These are phyloP conservation scores for Fraxinus pennsylvanica DNA, from an alignment of 257 asterid species.

Conservation along the genomic window DNA sequence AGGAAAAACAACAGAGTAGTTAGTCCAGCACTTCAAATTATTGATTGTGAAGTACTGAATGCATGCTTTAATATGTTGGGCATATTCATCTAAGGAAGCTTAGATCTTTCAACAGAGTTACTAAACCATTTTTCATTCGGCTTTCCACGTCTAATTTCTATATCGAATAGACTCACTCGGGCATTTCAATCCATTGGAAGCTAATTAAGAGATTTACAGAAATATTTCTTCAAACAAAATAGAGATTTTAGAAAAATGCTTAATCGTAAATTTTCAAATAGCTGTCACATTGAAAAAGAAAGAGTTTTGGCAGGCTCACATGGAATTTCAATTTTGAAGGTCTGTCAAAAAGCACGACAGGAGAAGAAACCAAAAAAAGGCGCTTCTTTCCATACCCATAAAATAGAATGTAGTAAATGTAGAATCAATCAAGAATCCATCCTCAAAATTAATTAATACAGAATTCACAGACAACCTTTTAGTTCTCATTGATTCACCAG, in stretches of 20 bases:
- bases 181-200: neutral
- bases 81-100: too few species aligned
- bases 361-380: neutral
- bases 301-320: neutral
- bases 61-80: too few species aligned
- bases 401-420: neutral
- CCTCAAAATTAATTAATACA: neutral
- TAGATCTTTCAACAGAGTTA: constrained; percentile 3
- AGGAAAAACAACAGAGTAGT: neutral
- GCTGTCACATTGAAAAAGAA: neutral
- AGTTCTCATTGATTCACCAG: too few species aligned
- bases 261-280: neutral
- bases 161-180: neutral
- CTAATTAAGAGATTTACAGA: neutral
- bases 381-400: neutral
- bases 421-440: neutral
- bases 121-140: neutral
- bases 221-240: neutral
- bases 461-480: too few species aligned
- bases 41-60: too few species aligned
- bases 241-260: neutral
- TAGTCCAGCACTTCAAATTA: neutral
- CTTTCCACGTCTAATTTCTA: neutral
- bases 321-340: neutral
- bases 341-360: neutral